Evolutionary conservation across 1,284 basidiomycete species (phyloP), one percentile per base, ranked within the genome.

Genomic region (Leccinum pachyderme): DNA sequence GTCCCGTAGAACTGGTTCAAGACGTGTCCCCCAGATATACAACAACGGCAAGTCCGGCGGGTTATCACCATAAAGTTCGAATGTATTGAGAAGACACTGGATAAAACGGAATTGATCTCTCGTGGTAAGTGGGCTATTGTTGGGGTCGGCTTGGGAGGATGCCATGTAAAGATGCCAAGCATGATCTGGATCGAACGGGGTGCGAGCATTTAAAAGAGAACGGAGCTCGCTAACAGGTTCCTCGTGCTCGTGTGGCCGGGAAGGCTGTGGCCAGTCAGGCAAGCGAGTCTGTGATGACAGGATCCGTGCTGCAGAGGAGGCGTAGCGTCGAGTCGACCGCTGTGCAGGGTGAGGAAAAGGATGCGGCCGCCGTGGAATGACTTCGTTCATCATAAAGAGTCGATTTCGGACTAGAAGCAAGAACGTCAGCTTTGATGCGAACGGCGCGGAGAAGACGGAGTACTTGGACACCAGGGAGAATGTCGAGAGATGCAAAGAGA

Each of bases 401-500:
- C 69, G 66, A 51, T 68, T 70, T 47, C 69, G 60, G 25, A 61
- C 67, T 72, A 37, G 45, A 37, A 56, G 53, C 8, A 47, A 45
- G 11, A 44, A 31, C 2, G 44, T 67, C 33, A 72, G 63, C 27
- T 12, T 24, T n/a, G 39, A 37, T 7, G 12, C 12, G 35, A 15
- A 46, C 15, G 39, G 46, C 27, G 25, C n/a, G 35, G 48, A 52
- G 44, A 7, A 54, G 54, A 47, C 39, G 48, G 51, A 29, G 53
- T 53, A 70, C 52, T 69, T 63, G 77, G 73, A 63, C 73, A 76
- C 73, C 74, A 78, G 11, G 77, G 60, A 4, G 75, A 72, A 62
- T 80, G 75, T 52, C 69, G 72, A 48, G 68, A 67, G 24, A 68
- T 59, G 64, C 74, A 80, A 43, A 76, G 75, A 4, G 58, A 43